These are phyloP conservation scores for Rhizopus sp. DNA, from an alignment of 371 early-diverging fungal species.

Conservation along the genomic window DNA sequence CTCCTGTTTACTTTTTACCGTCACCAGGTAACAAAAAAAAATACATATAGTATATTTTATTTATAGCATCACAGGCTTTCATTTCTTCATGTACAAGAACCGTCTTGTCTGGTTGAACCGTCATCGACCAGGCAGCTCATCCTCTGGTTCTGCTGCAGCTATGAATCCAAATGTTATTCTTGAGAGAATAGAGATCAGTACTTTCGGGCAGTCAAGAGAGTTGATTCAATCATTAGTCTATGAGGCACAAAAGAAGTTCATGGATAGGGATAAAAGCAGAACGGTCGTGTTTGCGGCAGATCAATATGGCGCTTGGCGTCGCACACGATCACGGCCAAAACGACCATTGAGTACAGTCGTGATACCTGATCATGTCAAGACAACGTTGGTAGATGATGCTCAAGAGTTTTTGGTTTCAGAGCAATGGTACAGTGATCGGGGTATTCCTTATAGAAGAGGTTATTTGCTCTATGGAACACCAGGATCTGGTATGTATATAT, in stretches of 20 bases:
- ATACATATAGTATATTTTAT: not conserved
- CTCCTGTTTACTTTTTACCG: constrained; percentile 64
- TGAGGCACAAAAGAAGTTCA: constrained; percentile 56
- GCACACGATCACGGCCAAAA: constrained; percentile 53
- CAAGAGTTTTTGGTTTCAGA: constrained; percentile 75
- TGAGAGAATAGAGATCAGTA: constrained; percentile 62
- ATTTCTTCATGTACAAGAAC: constrained; percentile 59
- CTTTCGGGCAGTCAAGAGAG: constrained; percentile 58
- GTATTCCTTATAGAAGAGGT: constrained; percentile 93
- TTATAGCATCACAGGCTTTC: constrained; percentile 38
- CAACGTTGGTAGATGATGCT: constrained; percentile 75
- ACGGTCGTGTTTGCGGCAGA: constrained; percentile 71
- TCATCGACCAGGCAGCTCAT: constrained; percentile 42
- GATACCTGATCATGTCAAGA: constrained; percentile 59
- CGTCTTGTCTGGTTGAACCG: constrained; percentile 59
- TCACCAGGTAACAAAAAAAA: constrained; percentile 49
- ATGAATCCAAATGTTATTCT: constrained; percentile 37
- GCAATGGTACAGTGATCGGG: constrained; percentile 87
- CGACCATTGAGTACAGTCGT: constrained; percentile 69
- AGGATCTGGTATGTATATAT: constrained; percentile 60
- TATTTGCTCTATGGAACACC: constrained; percentile 70
- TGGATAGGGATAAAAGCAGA: constrained; percentile 60
- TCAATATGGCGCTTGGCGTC: constrained; percentile 68
- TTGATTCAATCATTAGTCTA: constrained; percentile 54
- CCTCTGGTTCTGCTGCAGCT: constrained; percentile 37